Base-by-base conservation (phyloP, 192 early-diverging fungal species). In the Ramicandelaber brevisporus region DNA sequence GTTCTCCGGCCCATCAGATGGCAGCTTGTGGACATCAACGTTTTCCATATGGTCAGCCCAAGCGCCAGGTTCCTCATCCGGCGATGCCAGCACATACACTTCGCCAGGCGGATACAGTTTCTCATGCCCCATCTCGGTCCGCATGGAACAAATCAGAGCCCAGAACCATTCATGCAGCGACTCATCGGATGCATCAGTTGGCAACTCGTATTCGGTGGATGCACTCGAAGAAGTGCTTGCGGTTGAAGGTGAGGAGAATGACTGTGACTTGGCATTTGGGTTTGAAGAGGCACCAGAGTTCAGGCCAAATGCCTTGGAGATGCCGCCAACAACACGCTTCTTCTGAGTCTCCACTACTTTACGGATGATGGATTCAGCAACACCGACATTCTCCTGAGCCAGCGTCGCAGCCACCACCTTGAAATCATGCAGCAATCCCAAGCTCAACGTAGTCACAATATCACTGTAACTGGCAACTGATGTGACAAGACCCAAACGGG, bases 381-480 rank as follows among this genome's bases (percentile, higher is more conserved):
- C 44, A 1, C 56, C 54, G 13, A 46, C 46, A 4, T 68, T 63
- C 28, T 70, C 57, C 26, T 63, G 56, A 4, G 46, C 34, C 22
- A 78, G 43, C 7, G 63, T 68, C 1, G 57, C 46, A 0, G 74
- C 72, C 16, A 85, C 61, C 25, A 65, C 64, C 36, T 73, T 60
- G 14, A 81, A 63, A 27, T 92, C 83, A 8, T 65, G 57, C 30
- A 78, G 56, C 1, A 70, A 36, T 3, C 77, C 83, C 1, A 83
- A 50, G 10, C 73, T 78, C 20, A 92, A 37, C 14, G 64, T 65
- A 3, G 70, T 56, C 3, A 88, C 66, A 20, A 84, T 49, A 37
- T 92, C 86, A 21, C 70, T 61, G 3, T 70, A 65, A 30, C 81
- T 70, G n/a, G 68, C 76, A 7, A 92, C 64, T 4, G 68, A 76